These are phyloP conservation scores for Babesia bigemina DNA, from an alignment of 169 alveolate genomes.

Conservation along the genomic window DNA sequence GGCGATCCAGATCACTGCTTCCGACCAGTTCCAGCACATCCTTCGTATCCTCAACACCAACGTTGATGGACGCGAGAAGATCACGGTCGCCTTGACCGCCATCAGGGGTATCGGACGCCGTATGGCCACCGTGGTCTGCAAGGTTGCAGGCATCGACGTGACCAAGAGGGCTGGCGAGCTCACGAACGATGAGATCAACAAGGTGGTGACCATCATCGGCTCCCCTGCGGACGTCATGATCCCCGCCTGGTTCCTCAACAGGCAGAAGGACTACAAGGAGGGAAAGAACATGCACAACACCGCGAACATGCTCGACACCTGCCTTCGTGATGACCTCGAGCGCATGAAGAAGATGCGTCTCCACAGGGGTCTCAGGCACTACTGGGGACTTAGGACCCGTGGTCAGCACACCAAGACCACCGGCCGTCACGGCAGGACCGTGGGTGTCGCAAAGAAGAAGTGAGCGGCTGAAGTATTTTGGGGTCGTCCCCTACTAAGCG, in stretches of 20 bases:
- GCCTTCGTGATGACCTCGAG: slow-evolving; percentile 98
- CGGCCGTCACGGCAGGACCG: slow-evolving; percentile 98
- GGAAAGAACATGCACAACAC: slow-evolving; percentile 93
- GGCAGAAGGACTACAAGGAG: slow-evolving; percentile 94
- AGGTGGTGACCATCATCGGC: slow-evolving; percentile 85
- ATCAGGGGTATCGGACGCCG: slow-evolving; percentile 99
- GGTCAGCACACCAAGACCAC: slow-evolving; percentile 99
- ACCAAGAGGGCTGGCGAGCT: slow-evolving; percentile 98
- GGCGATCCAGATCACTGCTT: slow-evolving; percentile 75
- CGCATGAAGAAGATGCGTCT: slow-evolving; percentile 96
- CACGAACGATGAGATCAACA: slow-evolving; percentile 92
- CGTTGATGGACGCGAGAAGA: slow-evolving; percentile 98
- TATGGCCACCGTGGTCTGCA: slow-evolving; percentile 94
- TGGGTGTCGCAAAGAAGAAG: slow-evolving; percentile 97
- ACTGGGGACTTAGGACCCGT: slow-evolving; percentile 97
- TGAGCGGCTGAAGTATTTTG: slow-evolving; percentile 7
- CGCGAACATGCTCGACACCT: slow-evolving; percentile 94
- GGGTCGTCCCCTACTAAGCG: not conserved
- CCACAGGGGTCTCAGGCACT: slow-evolving; percentile 98
- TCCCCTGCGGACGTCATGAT: slow-evolving; percentile 93
- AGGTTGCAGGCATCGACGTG: slow-evolving; percentile 96
- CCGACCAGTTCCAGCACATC: slow-evolving; percentile 95
- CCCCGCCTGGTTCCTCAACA: slow-evolving; percentile 98
- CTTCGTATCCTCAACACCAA: slow-evolving; percentile 98
- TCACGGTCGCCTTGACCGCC: slow-evolving; percentile 94